Evolutionary conservation across 495 filamentous ascomycete genomes (phyloP).

Genomic region (Sordaria brevicollis): DNA sequence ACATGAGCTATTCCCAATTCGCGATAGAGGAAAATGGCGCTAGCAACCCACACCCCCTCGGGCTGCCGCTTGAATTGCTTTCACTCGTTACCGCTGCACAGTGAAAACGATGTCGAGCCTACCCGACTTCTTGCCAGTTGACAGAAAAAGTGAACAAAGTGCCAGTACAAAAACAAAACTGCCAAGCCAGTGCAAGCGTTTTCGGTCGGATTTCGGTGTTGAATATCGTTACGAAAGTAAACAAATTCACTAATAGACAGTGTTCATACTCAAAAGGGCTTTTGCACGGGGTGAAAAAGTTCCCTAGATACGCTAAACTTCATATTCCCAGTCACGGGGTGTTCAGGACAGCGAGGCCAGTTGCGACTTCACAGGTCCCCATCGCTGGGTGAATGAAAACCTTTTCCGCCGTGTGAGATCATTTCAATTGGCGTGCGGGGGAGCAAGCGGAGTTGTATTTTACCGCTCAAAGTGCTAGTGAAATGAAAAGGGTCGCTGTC

Average conservation of each 20-base stretch:
- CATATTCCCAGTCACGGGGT: background rate
- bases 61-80: background rate
- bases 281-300: background rate
- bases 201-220: background rate
- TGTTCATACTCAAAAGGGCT: background rate
- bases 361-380: background rate
- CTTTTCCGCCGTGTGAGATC: background rate
- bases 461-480: background rate
- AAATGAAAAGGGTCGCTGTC: background rate
- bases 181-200: background rate
- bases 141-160: background rate
- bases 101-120: background rate
- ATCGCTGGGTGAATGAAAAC: background rate
- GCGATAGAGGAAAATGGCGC: background rate
- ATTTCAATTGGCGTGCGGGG: background rate
- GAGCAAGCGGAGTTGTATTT: background rate
- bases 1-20: background rate
- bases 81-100: background rate
- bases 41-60: background rate
- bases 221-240: background rate
- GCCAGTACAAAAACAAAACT: background rate
- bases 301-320: background rate
- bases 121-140: background rate
- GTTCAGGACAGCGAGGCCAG: background rate
- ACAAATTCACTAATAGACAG: background rate